Conservation (phyloP, 441 rosid species). For the Populus hybrid region DNA sequence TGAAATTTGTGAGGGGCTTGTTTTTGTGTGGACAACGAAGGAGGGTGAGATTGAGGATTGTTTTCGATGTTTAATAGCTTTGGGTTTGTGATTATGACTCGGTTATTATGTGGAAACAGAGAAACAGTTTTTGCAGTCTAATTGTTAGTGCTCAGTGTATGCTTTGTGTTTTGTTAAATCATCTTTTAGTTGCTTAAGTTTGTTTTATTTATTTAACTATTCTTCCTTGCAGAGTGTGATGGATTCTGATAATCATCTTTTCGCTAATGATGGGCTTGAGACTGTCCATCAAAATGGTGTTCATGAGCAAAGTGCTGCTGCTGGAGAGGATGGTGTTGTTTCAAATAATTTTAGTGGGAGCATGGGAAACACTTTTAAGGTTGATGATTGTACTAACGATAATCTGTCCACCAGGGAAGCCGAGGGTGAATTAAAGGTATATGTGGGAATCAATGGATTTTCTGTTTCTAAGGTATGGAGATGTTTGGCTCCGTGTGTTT, state of each 20-base stretch:
- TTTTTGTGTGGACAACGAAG: neutral
- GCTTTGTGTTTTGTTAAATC: constrained; percentile 1
- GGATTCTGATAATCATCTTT: constrained; percentile 46
- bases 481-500: constrained; percentile 7
- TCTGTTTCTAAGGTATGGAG: constrained; percentile 33
- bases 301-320: constrained; percentile 26
- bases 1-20: neutral
- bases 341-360: constrained; percentile 28
- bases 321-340: constrained; percentile 31
- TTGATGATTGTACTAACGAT: constrained; percentile 32
- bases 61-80: neutral
- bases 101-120: neutral
- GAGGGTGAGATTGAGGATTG: neutral
- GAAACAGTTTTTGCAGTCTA: neutral
- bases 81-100: neutral
- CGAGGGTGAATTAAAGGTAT: constrained; percentile 23
- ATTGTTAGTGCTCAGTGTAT: neutral
- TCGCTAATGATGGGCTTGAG: constrained; percentile 44
- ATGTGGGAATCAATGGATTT: constrained; percentile 31
- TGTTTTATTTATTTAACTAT: constrained; percentile 13
- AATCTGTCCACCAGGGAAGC: constrained; percentile 21
- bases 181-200: constrained; percentile 6
- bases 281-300: constrained; percentile 47
- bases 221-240: constrained; percentile 42
- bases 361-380: constrained; percentile 18